Evolutionary conservation across 2,329 filamentous ascomycete genomes (phyloP), one percentile per base, ranked within the genome.

Genomic region (Botrytis pseudocinerea): DNA sequence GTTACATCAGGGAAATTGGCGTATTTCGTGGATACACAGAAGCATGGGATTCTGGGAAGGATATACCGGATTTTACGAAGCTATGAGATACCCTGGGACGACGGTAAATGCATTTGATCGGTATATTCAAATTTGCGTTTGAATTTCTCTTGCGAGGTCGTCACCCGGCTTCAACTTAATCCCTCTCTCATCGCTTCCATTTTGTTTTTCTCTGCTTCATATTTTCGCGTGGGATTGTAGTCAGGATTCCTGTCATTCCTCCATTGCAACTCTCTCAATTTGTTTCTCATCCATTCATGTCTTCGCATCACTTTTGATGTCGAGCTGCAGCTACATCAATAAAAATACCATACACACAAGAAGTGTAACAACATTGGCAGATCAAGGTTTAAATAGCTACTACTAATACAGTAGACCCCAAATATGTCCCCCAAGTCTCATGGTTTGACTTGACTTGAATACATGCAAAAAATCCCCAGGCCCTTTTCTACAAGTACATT

Each of bases 381-480:
- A 28, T 54, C 64, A 40, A 63, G 40, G 25, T 63, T 40, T 54
- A 68, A 28, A 38, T 69, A 57, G 25, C 35, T 57, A 69, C 25
- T 32, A 69, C n/a, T 57, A 42, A 42, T 57, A 69, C 38, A 57
- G 18, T 32, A 57, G 8, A 69, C 48, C 62, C 44, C 25, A 28
- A 25, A 10, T 22, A 57, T 28, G 14, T 42, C 32, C 25, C 35
- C 35, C 22, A 40, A 40, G 12, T 42, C 18, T 38, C 38, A 68
- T 57, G 14, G 38, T 5, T 38, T 40, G 9, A 57, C 14, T 57
- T 48, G 35, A 22, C 28, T 28, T 32, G 46, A 42, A 57, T 42
- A 18, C 48, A 44, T 16, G 35, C 35, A 62, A 62, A 62, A 35
- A 62, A 62, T n/a, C 35, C 35, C 25, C 7, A 42, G 60, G 2